Evolutionary conservation across 192 early-diverging fungal genomes (phyloP).

Genomic region (Linnemannia schmuckeri): DNA sequence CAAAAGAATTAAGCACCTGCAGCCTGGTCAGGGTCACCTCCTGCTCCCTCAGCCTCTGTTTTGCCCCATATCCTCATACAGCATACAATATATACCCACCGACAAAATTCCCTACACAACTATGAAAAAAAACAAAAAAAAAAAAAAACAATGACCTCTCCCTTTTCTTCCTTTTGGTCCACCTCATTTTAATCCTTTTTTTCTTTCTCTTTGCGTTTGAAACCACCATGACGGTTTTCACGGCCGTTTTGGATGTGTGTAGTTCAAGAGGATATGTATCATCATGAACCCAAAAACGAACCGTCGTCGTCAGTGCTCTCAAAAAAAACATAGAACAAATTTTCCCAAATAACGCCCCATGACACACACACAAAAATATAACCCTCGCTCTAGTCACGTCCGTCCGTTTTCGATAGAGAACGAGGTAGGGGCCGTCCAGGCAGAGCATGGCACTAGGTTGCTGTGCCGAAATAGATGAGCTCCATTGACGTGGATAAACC

Average conservation of each 20-base stretch:
- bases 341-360: background rate
- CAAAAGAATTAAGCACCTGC: background rate
- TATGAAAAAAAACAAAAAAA: too few species aligned
- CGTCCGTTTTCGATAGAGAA: too few species aligned
- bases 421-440: too few species aligned
- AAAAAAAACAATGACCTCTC: background rate
- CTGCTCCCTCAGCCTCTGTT: background rate
- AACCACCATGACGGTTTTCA: background rate
- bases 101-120: too few species aligned
- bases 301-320: slow-evolving; percentile 6
- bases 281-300: too few species aligned
- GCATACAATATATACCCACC: too few species aligned
- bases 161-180: background rate
- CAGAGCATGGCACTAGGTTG: too few species aligned
- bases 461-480: too few species aligned
- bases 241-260: background rate
- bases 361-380: background rate
- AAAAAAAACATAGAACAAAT: background rate
- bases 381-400: too few species aligned
- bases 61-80: too few species aligned
- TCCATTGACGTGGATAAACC: too few species aligned
- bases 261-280: background rate
- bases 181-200: background rate
- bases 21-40: background rate
- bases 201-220: background rate